Evolutionary conservation across 345 rosid species (phyloP), one percentile per base, ranked within the genome.

Genomic region (Litchi chinensis): DNA sequence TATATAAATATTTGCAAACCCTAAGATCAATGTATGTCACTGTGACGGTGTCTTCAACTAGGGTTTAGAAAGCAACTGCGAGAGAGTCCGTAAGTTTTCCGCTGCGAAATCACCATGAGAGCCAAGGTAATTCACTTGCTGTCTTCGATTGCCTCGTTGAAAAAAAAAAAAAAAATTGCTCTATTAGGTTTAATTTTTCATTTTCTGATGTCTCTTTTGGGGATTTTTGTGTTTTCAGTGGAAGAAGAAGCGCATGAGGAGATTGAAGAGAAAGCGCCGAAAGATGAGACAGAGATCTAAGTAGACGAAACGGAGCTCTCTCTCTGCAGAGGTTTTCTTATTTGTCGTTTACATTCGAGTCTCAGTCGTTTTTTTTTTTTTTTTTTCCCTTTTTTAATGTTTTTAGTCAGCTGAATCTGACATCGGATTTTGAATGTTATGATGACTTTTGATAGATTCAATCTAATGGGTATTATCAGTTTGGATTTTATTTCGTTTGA

Each of bases 201-300:
- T 13, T 21, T 8, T 13, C 13, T 40, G 5, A 40, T 46, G 70
- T 73, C 12, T 19, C 18, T 0, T 70, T 66, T 40, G 50, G 24
- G 32, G n/a, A 65, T 21, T 16, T 68, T 48, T 10, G 4, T 52
- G 54, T 37, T 54, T 64, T 24, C 82, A 79, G 83, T 83, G 85
- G 85, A 83, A 83, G 83, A 83, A 83, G 79, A 83, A 83, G 85
- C 85, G 85, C 65, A 83, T 79, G 85, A 79, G 85, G 74, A 83
- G 85, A 43, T 73, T 83, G 80, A 83, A 83, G 86, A 77, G 86
- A 56, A 77, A 83, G 81, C 83, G 86, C 78, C 77, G 83, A 80
- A 83, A 83, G 83, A 83, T 83, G 86, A 77, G 86, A 71, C 86
- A 83, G 83, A 76, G 86, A 83, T 83, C 86, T 11, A 83, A 83